Percentiles rank a stretch among this genome's conserved stretches.
Evolutionary conservation across 495 filamentous ascomycete genomes (phyloP).

Genomic region (Lasiosphaeria miniovina): DNA sequence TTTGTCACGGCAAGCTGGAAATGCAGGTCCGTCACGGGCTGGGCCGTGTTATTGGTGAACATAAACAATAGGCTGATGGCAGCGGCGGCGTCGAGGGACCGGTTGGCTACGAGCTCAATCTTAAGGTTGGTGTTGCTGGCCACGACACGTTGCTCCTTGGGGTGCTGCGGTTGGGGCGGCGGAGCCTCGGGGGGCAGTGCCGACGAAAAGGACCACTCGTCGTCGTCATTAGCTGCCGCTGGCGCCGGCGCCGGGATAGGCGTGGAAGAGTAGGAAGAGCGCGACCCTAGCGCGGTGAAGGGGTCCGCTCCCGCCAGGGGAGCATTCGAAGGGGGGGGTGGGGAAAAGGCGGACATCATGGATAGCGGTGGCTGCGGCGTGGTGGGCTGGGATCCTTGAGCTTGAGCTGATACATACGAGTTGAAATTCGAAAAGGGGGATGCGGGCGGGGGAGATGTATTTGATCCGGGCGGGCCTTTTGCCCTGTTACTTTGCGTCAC

Average conservation of each 20-base stretch:
- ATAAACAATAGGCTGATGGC: slow-evolving; percentile 60
- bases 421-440: slow-evolving; percentile 61
- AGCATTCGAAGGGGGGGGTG: slow-evolving; percentile 39
- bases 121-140: slow-evolving; percentile 51
- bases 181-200: slow-evolving; percentile 66
- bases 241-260: slow-evolving; percentile 32
- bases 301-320: slow-evolving; percentile 47
- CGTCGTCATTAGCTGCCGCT: slow-evolving; percentile 55
- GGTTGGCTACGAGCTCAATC: slow-evolving; percentile 49
- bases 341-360: slow-evolving; percentile 36
- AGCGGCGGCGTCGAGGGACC: slow-evolving; percentile 45
- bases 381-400: slow-evolving; percentile 38
- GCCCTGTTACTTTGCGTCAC: slow-evolving; percentile 57
- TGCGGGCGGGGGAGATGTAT: slow-evolving; percentile 35
- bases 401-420: slow-evolving; percentile 43
- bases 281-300: slow-evolving; percentile 65
- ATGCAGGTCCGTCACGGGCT: slow-evolving; percentile 72
- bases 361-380: slow-evolving; percentile 45
- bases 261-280: slow-evolving; percentile 33
- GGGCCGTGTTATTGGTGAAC: slow-evolving; percentile 75
- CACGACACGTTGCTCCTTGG: slow-evolving; percentile 44
- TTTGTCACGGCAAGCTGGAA: slow-evolving; percentile 93
- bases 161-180: slow-evolving; percentile 24
- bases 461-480: slow-evolving; percentile 36
- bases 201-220: slow-evolving; percentile 94